Base-by-base conservation (phyloP, 1,284 basidiomycete genomes). In the Pseudozyma sp. region DNA sequence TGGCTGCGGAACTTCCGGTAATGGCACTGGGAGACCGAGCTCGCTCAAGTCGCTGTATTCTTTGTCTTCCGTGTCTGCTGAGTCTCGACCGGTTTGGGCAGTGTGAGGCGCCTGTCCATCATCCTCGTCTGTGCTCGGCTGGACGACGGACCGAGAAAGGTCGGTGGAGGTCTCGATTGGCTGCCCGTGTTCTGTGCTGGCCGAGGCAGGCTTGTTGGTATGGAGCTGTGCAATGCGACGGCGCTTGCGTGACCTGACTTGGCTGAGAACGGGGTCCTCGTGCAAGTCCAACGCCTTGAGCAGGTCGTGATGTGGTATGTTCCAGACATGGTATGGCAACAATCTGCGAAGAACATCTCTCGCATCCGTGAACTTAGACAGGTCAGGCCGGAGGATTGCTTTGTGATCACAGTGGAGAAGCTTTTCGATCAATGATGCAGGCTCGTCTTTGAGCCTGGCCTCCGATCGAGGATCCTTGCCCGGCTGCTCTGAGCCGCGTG, bases 261-360 rank as follows among this genome's bases (percentile, higher is more conserved):
- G 52, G 30, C 51, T 59, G 14, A 56, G 60, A 11, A 75, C 57
- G 5, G 72, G 72, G 33, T 75, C 72, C 7, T 68, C 40, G 13
- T 53, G 57, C 34, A 66, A 24, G 14, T 40, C 68, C 4, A 72
- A 33, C 6, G 65, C 48, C 11, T 54, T 50, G 14, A 77, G 54
- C 24, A 82, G 50, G 45, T 82, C 82, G 39, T 69, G 63, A 37
- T 81, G 77, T 5, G 79, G 75, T 3, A 81, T 73, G 61, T 81
- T 74, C 74, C 74, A 83, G 35, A 83, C 79, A 39, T 83, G 82
- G 48, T 79, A 83, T 2, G 82, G 82, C 31, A 83, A 51, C 9
- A 83, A 64, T 5, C 82, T 54, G 5, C 49, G 63, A 24, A 82
- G 69, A 3, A 79, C 77, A 45, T 83, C 82, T 24, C 64, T 49